phyloP scores from a whole-genome alignment of 2,329 filamentous ascomycete genomes.

The Arthrobotrys musiformis region DNA sequence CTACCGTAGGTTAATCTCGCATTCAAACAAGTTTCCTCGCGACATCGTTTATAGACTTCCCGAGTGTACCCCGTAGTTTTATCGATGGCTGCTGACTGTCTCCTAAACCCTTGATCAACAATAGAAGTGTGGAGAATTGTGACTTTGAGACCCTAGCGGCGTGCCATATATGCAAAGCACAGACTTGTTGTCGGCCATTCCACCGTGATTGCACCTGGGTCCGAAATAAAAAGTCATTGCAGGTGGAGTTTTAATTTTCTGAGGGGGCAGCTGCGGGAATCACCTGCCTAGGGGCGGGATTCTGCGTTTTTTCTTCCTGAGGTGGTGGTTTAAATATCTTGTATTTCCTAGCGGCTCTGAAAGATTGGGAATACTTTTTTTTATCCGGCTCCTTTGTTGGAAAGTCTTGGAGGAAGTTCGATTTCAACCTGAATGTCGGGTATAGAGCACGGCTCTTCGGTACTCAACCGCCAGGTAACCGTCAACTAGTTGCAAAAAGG shows the following conservation, averaged over 20 bases:
- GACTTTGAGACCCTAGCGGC: conserved; percentile 11
- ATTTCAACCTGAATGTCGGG: not conserved
- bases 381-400: not conserved
- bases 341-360: not conserved
- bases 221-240: conserved; percentile 11
- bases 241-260: conserved; percentile 9
- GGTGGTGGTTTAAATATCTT: not conserved
- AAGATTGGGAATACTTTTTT: not conserved
- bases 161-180: conserved; percentile 12
- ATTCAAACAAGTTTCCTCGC: not conserved
- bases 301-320: not conserved
- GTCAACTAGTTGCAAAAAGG: not conserved
- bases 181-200: conserved; percentile 13
- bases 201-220: conserved; percentile 1
- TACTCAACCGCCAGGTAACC: not conserved
- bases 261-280: not conserved
- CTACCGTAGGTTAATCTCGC: not conserved
- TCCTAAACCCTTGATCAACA: conserved; percentile 9
- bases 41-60: conserved; percentile 18
- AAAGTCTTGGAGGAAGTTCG: not conserved
- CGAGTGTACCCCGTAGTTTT: not conserved
- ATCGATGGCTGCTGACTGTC: not conserved
- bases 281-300: not conserved
- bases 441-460: not conserved
- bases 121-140: conserved; percentile 1